These are phyloP conservation scores for Suhomyces sp. DNA, from an alignment of 805 yeast genomes.

Conservation along the genomic window DNA sequence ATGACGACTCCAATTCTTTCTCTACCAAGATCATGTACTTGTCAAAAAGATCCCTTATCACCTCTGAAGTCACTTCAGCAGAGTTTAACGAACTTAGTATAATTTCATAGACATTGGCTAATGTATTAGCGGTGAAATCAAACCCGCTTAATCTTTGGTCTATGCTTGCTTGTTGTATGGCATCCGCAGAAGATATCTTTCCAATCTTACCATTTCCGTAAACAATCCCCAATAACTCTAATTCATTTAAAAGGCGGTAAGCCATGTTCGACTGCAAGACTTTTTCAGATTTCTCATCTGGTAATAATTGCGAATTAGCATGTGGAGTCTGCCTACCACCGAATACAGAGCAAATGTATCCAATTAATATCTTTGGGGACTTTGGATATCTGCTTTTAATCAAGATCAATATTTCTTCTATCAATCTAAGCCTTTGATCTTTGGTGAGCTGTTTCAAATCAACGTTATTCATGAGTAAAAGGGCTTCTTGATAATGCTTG, in stretches of 20 bases:
- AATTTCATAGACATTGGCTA: constrained; percentile 26
- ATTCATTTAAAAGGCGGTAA: constrained; percentile 23
- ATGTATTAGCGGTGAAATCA: constrained; percentile 17
- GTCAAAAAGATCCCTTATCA: constrained; percentile 21
- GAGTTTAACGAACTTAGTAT: constrained; percentile 17
- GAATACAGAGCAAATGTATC: constrained; percentile 35
- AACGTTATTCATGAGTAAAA: constrained; percentile 32
- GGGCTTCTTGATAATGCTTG: constrained; percentile 33
- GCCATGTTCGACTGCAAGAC: no score
- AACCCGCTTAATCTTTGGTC: constrained; percentile 25
- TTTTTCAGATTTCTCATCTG: no score
- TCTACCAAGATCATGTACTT: constrained; percentile 14
- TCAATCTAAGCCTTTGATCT: constrained; percentile 21
- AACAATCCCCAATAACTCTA: constrained; percentile 25
- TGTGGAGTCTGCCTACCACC: no score
- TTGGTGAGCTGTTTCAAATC: constrained; percentile 19
- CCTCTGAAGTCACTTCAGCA: constrained; percentile 14
- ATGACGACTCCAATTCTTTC: no score
- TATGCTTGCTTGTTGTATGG: constrained; percentile 31
- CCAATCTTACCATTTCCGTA: constrained; percentile 22
- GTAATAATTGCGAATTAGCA: background rate
- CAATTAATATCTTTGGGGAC: constrained; percentile 36
- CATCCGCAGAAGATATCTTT: constrained; percentile 10
- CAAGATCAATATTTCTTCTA: constrained; percentile 31
- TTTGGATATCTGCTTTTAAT: constrained; percentile 28